A percentile compares a stretch with the other conserved stretches of the same genome.
Conservation (phyloP, 1,284 basidiomycete species). For the Omphalotus olearius region DNA sequence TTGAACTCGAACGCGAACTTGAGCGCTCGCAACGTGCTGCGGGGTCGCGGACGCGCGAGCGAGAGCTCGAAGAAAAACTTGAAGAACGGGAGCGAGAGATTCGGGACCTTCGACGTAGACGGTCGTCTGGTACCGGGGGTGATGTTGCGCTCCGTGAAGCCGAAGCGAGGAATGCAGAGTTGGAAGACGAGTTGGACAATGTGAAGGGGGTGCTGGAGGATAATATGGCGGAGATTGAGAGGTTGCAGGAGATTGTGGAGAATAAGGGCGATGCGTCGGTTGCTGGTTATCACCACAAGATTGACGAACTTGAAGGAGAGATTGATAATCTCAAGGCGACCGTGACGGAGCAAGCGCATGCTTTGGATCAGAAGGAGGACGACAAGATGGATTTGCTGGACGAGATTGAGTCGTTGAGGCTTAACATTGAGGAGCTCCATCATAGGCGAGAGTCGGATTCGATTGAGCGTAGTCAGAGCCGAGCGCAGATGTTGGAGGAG, state of each 20-base stretch:
- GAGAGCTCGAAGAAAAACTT: conserved; percentile 66
- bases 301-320: conserved; percentile 38
- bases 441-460: conserved; percentile 57
- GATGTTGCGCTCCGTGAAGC: conserved; percentile 49
- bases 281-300: conserved; percentile 31
- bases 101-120: conserved; percentile 47
- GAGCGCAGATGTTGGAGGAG: conserved; percentile 65
- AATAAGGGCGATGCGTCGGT: conserved; percentile 31
- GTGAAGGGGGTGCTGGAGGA: conserved; percentile 67
- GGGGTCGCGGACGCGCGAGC: conserved; percentile 44
- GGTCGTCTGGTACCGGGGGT: conserved; percentile 31
- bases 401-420: conserved; percentile 53
- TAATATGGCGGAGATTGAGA: conserved; percentile 70
- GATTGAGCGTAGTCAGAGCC: conserved; percentile 64
- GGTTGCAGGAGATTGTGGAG: conserved; percentile 60
- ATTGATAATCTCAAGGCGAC: conserved; percentile 61
- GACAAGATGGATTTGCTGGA: conserved; percentile 70
- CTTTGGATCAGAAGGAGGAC: conserved; percentile 54
- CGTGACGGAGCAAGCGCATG: conserved; percentile 61
- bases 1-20: conserved; percentile 80
- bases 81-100: conserved; percentile 68
- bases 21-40: conserved; percentile 63
- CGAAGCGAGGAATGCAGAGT: conserved; percentile 57
- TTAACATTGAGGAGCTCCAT: conserved; percentile 68
- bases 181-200: conserved; percentile 70